phyloP scores from a whole-genome alignment of 768 basidiomycete species.

The Pholiota conissans region DNA sequence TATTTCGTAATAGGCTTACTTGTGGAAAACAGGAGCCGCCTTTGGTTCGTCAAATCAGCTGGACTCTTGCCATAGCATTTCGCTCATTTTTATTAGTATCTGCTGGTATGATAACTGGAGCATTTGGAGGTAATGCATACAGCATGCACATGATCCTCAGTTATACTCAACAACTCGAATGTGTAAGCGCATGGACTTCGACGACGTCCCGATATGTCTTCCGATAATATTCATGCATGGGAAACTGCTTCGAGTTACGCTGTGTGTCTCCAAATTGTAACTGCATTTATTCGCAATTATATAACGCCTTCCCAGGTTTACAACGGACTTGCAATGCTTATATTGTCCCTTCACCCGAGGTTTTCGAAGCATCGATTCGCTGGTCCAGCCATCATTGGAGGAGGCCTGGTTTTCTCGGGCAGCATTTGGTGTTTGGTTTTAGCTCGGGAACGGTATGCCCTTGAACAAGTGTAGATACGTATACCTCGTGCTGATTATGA shows the following conservation, averaged over 20 bases:
- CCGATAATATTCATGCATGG: conserved; percentile 60
- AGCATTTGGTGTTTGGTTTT: conserved; percentile 59
- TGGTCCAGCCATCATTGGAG: conserved; percentile 63
- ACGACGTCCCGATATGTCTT: conserved; percentile 43
- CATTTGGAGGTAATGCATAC: conserved; percentile 53
- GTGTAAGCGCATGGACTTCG: conserved; percentile 54
- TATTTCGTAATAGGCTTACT: conserved; percentile 17
- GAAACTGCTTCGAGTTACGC: conserved; percentile 62
- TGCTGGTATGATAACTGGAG: conserved; percentile 61
- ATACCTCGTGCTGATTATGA: not conserved
- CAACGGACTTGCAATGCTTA: conserved; percentile 67
- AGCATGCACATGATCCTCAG: not conserved
- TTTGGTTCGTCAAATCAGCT: conserved; percentile 31
- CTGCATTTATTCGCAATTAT: too few relatives aligned
- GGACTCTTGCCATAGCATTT: too few relatives aligned
- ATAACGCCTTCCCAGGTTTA: conserved; percentile 44
- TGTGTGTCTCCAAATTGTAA: conserved; percentile 35
- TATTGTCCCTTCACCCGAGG: conserved; percentile 61
- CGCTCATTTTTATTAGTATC: conserved; percentile 20
- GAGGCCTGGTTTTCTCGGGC: conserved; percentile 61
- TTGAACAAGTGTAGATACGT: too few relatives aligned
- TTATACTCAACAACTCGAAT: conserved; percentile 2
- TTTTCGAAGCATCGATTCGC: conserved; percentile 63
- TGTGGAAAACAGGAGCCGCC: conserved; percentile 45
- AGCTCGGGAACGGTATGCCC: conserved; percentile 39